Percentiles rank a stretch among this genome's conserved stretches.
Conservation (phyloP, 2,329 filamentous ascomycete species). For the Corynespora cassiicola region DNA sequence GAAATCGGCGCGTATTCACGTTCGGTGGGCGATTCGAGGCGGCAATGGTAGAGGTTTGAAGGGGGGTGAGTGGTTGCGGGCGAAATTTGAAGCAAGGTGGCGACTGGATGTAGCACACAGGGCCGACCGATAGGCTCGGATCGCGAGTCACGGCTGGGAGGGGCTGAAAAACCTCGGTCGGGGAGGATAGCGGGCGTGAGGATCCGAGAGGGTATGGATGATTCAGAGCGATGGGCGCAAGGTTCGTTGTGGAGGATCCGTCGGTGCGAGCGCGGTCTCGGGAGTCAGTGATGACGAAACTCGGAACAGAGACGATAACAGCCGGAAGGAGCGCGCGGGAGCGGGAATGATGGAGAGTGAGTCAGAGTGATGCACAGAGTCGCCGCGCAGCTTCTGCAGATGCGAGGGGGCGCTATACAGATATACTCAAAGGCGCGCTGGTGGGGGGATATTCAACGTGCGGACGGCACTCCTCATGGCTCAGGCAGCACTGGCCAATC, state of each 20-base stretch:
- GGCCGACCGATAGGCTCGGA: too few relatives aligned
- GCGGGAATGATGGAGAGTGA: conserved; percentile 14
- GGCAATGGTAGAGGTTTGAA: background rate
- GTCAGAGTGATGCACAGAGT: conserved; percentile 19
- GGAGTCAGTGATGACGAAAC: conserved; percentile 39
- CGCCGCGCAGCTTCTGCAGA: conserved; percentile 14
- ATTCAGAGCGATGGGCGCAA: background rate
- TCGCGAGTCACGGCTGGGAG: too few relatives aligned
- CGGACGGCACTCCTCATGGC: conserved; percentile 23
- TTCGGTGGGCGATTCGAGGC: conserved; percentile 5
- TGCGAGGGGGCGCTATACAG: too few relatives aligned
- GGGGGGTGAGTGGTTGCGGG: conserved; percentile 6
- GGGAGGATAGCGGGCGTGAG: too few relatives aligned
- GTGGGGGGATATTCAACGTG: too few relatives aligned
- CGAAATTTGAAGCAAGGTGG: conserved; percentile 14
- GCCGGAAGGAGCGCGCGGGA: conserved; percentile 13
- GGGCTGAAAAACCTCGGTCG: background rate
- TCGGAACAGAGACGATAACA: conserved; percentile 29
- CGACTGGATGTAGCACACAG: conserved; percentile 5
- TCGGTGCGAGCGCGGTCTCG: conserved; percentile 23
- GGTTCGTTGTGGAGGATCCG: conserved; percentile 11
- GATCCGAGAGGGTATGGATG: too few relatives aligned
- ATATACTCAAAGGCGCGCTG: too few relatives aligned
- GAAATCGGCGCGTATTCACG: conserved; percentile 19
- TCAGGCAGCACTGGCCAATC: conserved; percentile 31